Conservation (phyloP, 2,329 filamentous ascomycete genomes). For the Penicillium concentricum region DNA sequence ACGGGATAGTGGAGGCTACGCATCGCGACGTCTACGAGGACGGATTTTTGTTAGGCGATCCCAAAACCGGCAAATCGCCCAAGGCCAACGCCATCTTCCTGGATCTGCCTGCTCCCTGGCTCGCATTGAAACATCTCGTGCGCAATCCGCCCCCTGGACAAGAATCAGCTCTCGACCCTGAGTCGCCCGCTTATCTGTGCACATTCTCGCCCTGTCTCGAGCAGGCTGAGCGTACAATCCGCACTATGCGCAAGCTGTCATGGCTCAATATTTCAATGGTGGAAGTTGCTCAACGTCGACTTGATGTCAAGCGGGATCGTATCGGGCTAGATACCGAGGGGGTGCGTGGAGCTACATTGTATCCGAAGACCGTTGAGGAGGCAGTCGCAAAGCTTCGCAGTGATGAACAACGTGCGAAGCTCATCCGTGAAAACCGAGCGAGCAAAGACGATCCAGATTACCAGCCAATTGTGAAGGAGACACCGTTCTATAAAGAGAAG, state of each 20-base stretch:
- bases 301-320: conserved; percentile 80
- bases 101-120: conserved; percentile 53
- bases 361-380: conserved; percentile 70
- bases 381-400: conserved; percentile 70
- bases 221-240: conserved; percentile 84
- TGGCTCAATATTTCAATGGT: conserved; percentile 96
- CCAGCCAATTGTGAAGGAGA: conserved; percentile 18
- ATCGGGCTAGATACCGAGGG: conserved; percentile 71
- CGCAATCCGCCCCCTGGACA: conserved; percentile 35
- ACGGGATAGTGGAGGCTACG: conserved; percentile 45
- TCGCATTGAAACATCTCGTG: conserved; percentile 48
- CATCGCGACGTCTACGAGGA: conserved; percentile 52
- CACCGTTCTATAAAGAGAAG: conserved; percentile 29
- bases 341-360: conserved; percentile 64
- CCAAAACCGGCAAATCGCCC: conserved; percentile 39
- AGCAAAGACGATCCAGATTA: conserved; percentile 23
- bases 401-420: conserved; percentile 67
- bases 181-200: conserved; percentile 74
- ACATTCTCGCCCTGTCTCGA: conserved; percentile 97
- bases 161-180: conserved; percentile 64
- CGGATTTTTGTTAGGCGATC: conserved; percentile 44
- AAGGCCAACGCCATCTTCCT: conserved; percentile 50
- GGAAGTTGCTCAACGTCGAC: conserved; percentile 74
- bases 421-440: conserved; percentile 55
- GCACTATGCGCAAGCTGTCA: conserved; percentile 72